phyloP scores from a whole-genome alignment of 2,329 filamentous ascomycete genomes.

The Arthroderma sp. region DNA sequence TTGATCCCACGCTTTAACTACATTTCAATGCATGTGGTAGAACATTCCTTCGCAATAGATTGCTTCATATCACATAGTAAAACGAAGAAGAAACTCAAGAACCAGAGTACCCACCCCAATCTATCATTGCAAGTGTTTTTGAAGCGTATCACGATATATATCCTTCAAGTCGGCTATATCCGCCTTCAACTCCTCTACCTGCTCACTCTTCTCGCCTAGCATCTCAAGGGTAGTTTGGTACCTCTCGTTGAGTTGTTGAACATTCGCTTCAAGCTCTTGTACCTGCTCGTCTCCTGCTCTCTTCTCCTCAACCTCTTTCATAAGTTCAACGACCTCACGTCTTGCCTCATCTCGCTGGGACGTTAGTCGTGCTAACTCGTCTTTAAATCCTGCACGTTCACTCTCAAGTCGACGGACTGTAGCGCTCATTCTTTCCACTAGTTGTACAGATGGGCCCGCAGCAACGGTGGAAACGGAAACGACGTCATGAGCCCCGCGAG shows the following conservation, averaged over 20 bases:
- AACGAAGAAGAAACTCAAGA: neutral
- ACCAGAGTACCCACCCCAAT: neutral
- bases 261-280: conserved; percentile 52
- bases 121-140: conserved; percentile 60
- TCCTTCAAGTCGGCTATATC: conserved; percentile 90
- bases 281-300: conserved; percentile 49
- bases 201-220: conserved; percentile 92
- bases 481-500: conserved; percentile 65
- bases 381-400: conserved; percentile 77
- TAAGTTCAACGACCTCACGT: conserved; percentile 77
- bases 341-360: conserved; percentile 84
- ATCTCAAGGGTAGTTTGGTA: conserved; percentile 90
- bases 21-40: neutral
- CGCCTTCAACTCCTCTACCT: conserved; percentile 76
- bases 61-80: neutral
- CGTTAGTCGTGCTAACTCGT: conserved; percentile 69
- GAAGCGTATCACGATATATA: conserved; percentile 88
- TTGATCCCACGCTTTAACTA: neutral
- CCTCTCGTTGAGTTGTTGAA: conserved; percentile 57
- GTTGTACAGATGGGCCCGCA: conserved; percentile 82
- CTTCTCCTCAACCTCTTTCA: conserved; percentile 71
- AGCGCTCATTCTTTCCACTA: conserved; percentile 92
- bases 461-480: conserved; percentile 80
- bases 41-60: neutral
- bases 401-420: conserved; percentile 82